Percentiles rank a stretch among this genome's conserved stretches.
Evolutionary conservation across 345 rosid genomes (phyloP).

Genomic region (Hypericum perforatum): DNA sequence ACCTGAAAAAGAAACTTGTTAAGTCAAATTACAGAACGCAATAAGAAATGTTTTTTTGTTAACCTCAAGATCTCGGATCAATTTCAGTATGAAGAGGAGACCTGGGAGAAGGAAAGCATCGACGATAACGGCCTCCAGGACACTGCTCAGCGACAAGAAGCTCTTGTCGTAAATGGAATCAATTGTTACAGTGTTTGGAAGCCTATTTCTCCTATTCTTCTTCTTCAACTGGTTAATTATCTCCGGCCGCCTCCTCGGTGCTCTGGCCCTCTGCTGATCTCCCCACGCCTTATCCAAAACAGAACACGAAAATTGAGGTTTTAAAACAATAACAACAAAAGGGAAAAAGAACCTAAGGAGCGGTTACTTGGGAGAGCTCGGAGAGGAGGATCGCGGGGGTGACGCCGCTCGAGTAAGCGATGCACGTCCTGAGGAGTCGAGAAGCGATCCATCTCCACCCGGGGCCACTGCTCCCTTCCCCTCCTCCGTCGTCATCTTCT

Average conservation of each 20-base stretch:
- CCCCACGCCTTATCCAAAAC: constrained; percentile 47
- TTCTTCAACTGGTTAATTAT: constrained; percentile 48
- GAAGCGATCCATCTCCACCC: constrained; percentile 83
- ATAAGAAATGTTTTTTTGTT: not conserved
- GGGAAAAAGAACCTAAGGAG: not conserved
- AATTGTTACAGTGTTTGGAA: constrained; percentile 58
- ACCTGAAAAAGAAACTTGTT: constrained; percentile 30
- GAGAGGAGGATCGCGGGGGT: constrained; percentile 82
- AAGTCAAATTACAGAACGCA: not conserved
- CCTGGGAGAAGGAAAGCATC: constrained; percentile 70
- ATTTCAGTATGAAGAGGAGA: constrained; percentile 6
- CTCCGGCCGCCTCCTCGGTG: constrained; percentile 60
- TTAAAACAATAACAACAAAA: not conserved
- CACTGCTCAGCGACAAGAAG: constrained; percentile 54
- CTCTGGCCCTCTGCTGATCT: constrained; percentile 49
- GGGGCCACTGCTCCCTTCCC: constrained; percentile 29
- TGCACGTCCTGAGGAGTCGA: constrained; percentile 69
- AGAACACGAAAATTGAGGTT: not conserved
- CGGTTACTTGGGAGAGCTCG: constrained; percentile 64
- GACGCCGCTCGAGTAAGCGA: constrained; percentile 81
- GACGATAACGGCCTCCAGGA: constrained; percentile 71
- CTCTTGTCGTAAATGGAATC: constrained; percentile 82
- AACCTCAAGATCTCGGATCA: not conserved
- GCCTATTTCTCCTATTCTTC: constrained; percentile 57
- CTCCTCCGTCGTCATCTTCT: constrained; percentile 12